Conservation (phyloP, 148 eudicot species). For the Cornus controversa region DNA sequence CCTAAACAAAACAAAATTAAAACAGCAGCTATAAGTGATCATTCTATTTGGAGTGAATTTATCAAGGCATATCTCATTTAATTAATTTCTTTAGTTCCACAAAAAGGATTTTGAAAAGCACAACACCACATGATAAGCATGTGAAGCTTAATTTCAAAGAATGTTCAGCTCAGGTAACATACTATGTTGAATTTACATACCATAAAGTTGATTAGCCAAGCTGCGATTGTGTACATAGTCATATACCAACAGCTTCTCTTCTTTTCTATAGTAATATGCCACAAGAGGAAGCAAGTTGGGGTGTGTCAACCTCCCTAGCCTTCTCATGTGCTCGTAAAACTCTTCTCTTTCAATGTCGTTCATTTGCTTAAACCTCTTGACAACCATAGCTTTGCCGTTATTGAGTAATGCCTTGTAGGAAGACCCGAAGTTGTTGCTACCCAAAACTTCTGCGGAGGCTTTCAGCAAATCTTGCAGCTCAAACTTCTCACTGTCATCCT, state of each 20-base stretch:
- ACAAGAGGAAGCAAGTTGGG: slow-evolving; percentile 61
- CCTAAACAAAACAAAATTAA: neutral
- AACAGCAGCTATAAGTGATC: too few species aligned
- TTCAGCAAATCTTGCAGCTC: slow-evolving; percentile 70
- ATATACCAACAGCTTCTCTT: slow-evolving; percentile 71
- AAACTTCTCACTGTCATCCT: slow-evolving; percentile 59
- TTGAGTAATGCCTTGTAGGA: slow-evolving; percentile 72
- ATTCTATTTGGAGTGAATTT: too few species aligned
- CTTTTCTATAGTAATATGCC: slow-evolving; percentile 74
- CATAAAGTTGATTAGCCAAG: slow-evolving; percentile 74
- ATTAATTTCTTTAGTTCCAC: too few species aligned
- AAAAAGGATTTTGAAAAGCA: too few species aligned
- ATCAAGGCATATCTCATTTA: too few species aligned
- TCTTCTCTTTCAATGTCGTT: slow-evolving; percentile 50
- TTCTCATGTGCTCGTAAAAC: slow-evolving; percentile 60
- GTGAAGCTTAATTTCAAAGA: too few species aligned
- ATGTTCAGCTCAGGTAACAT: too few species aligned
- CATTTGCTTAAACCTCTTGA: slow-evolving; percentile 84
- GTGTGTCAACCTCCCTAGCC: slow-evolving; percentile 64
- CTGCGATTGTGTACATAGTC: slow-evolving; percentile 50
- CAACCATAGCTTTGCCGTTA: slow-evolving; percentile 59
- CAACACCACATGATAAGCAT: too few species aligned
- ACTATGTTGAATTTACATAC: too few species aligned
- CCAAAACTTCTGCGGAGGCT: slow-evolving; percentile 86
- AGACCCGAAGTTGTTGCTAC: slow-evolving; percentile 74